Evolutionary conservation across 768 basidiomycete species (phyloP).

Genomic region (Austroboletus eburneus): DNA sequence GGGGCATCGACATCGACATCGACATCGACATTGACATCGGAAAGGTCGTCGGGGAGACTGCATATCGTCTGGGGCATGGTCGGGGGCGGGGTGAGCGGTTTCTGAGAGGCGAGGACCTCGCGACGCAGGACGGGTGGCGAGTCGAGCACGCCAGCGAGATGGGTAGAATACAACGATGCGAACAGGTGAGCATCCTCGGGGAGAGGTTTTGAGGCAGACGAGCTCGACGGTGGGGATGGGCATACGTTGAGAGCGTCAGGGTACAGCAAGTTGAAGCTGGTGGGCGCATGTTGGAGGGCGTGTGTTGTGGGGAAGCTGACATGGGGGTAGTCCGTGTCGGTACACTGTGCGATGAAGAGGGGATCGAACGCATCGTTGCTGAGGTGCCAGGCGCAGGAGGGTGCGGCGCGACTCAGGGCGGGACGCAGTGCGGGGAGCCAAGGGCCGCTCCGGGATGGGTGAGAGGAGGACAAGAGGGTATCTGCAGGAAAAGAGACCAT

Average conservation of each 20-base stretch:
- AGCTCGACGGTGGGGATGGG: constrained; percentile 26
- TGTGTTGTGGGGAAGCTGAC: constrained; percentile 16
- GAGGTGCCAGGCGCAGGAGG: constrained; percentile 16
- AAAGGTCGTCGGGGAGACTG: constrained; percentile 38
- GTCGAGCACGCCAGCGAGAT: constrained; percentile 32
- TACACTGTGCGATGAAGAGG: constrained; percentile 17
- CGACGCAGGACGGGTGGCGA: constrained; percentile 33
- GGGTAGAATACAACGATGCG: constrained; percentile 21
- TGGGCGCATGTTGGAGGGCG: constrained; percentile 7
- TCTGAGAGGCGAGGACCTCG: constrained; percentile 26
- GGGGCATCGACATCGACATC: constrained; percentile 22
- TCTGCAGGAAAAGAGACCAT: constrained; percentile 30
- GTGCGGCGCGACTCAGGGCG: constrained; percentile 13
- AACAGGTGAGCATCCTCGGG: constrained; percentile 25
- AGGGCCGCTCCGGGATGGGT: constrained; percentile 7
- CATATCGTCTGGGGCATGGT: constrained; percentile 37
- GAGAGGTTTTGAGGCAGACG: constrained; percentile 25
- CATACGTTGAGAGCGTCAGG: constrained; percentile 22
- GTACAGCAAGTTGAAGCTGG: constrained; percentile 14
- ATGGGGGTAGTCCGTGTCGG: constrained; percentile 12
- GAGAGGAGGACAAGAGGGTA: constrained; percentile 21
- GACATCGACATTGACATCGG: too few species aligned
- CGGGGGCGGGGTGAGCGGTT: constrained; percentile 41
- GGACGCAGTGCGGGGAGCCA: constrained; percentile 16
- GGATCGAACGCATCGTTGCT: constrained; percentile 21